phyloP scores from a whole-genome alignment of 2,329 filamentous ascomycete species.

The Arthrobotrys sinensis region DNA sequence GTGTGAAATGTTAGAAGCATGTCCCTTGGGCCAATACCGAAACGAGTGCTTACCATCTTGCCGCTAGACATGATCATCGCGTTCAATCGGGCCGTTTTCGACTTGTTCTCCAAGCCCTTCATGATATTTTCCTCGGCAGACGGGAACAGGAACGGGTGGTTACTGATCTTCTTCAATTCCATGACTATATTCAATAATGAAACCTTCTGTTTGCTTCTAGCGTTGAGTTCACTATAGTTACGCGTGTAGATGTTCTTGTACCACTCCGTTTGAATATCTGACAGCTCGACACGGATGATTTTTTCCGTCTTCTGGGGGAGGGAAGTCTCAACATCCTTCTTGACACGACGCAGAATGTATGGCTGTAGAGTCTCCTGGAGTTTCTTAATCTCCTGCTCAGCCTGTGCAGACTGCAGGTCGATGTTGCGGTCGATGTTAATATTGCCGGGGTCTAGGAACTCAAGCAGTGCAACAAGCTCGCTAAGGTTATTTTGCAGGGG shows the following conservation, averaged over 20 bases:
- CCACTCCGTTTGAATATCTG: slow-evolving; percentile 95
- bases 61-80: slow-evolving; percentile 96
- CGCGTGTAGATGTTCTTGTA: slow-evolving; percentile 99
- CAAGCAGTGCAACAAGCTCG: slow-evolving; percentile 90
- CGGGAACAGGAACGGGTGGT: slow-evolving; percentile 98
- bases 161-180: slow-evolving; percentile 99
- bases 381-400: slow-evolving; percentile 87
- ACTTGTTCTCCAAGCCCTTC: slow-evolving; percentile 80
- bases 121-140: slow-evolving; percentile 92
- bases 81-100: slow-evolving; percentile 85
- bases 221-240: slow-evolving; percentile 94
- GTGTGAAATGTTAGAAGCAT: slow-evolving; percentile 28
- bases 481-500: slow-evolving; percentile 97
- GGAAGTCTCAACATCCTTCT: slow-evolving; percentile 97
- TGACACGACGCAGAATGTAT: slow-evolving; percentile 94
- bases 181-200: slow-evolving; percentile 99
- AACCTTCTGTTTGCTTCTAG: slow-evolving; percentile 87
- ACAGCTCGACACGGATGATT: slow-evolving; percentile 97
- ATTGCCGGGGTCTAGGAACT: slow-evolving; percentile 96
- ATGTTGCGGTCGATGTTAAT: slow-evolving; percentile 92
- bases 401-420: slow-evolving; percentile 84
- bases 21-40: background rate
- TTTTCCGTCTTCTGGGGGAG: slow-evolving; percentile 97
- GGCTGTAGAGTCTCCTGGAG: slow-evolving; percentile 90
- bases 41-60: slow-evolving; percentile 85